A percentile compares a stretch with the other conserved stretches of the same genome.
These are phyloP conservation scores for Ustilago shanxiensis DNA, from an alignment of 1,284 basidiomycete genomes.

Conservation along the genomic window DNA sequence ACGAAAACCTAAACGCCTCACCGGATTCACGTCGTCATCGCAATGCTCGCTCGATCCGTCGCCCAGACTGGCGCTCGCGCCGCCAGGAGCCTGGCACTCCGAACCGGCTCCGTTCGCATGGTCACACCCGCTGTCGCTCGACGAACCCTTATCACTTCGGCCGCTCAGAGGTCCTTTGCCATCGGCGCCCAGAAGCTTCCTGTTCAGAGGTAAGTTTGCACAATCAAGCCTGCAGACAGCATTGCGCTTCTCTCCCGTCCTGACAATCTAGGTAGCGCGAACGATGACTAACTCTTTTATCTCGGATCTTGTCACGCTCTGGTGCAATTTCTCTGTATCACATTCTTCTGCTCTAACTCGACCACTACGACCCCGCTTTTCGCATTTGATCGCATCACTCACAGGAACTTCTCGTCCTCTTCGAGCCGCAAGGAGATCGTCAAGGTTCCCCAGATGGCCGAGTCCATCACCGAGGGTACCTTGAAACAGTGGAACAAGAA, in stretches of 20 bases:
- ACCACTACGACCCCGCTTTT: neutral
- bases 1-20: neutral
- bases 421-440: slow-evolving; percentile 76
- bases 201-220: slow-evolving; percentile 44
- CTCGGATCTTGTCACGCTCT: neutral
- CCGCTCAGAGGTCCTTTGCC: slow-evolving; percentile 29
- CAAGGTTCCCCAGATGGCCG: slow-evolving; percentile 98
- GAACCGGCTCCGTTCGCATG: slow-evolving; percentile 43
- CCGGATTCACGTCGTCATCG: neutral
- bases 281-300: neutral
- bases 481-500: slow-evolving; percentile 95
- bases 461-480: slow-evolving; percentile 98
- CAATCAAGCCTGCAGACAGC: neutral
- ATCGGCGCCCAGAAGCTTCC: slow-evolving; percentile 37
- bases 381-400: neutral
- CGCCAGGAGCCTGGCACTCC: slow-evolving; percentile 41
- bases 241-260: too few relatives aligned
- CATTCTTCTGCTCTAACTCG: neutral
- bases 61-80: slow-evolving; percentile 46
- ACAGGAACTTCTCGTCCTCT: slow-evolving; percentile 51
- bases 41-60: slow-evolving; percentile 44
- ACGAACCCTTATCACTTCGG: slow-evolving; percentile 41
- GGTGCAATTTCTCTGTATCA: neutral
- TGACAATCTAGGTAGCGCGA: too few relatives aligned
- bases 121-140: slow-evolving; percentile 48